Conservation (phyloP, 1,284 basidiomycete genomes). For the Anthracocystis setariae region DNA sequence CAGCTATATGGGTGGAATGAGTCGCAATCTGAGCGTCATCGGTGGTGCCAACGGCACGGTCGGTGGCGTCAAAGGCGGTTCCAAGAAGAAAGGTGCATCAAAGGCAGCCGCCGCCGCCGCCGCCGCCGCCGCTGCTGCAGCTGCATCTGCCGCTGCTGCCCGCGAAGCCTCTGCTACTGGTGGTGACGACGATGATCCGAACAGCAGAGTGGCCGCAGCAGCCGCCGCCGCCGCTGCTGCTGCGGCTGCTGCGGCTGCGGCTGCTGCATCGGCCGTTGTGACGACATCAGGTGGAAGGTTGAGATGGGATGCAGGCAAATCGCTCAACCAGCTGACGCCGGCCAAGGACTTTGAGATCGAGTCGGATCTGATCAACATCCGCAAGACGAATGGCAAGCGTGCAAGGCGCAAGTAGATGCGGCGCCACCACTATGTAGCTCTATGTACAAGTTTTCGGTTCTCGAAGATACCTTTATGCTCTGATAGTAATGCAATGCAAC, state of each 20-base stretch:
- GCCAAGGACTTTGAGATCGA: slow-evolving; percentile 67
- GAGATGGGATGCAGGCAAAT: slow-evolving; percentile 65
- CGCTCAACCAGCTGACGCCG: slow-evolving; percentile 61
- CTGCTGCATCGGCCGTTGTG: slow-evolving; percentile 41
- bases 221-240: slow-evolving; percentile 38
- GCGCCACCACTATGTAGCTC: neutral
- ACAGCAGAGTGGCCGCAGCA: slow-evolving; percentile 42
- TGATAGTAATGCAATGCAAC: slow-evolving; percentile 2
- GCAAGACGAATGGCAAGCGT: slow-evolving; percentile 65
- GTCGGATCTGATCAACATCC: slow-evolving; percentile 65
- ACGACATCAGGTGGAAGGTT: slow-evolving; percentile 58
- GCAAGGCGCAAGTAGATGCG: slow-evolving; percentile 42
- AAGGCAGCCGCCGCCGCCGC: slow-evolving; percentile 42
- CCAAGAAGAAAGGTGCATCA: slow-evolving; percentile 49
- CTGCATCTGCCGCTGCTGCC: slow-evolving; percentile 43
- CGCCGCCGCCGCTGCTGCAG: slow-evolving; percentile 35
- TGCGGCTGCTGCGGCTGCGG: slow-evolving; percentile 37
- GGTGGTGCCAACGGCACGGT: slow-evolving; percentile 39
- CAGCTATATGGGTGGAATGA: slow-evolving; percentile 52
- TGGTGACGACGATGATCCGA: slow-evolving; percentile 51
- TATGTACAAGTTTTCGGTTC: too few species aligned
- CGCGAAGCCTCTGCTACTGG: slow-evolving; percentile 43
- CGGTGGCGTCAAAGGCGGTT: slow-evolving; percentile 28
- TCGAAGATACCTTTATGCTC: neutral
- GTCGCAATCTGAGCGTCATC: slow-evolving; percentile 30